phyloP scores from a whole-genome alignment of 371 early-diverging fungal genomes.

The Rhizomucor pusillus region DNA sequence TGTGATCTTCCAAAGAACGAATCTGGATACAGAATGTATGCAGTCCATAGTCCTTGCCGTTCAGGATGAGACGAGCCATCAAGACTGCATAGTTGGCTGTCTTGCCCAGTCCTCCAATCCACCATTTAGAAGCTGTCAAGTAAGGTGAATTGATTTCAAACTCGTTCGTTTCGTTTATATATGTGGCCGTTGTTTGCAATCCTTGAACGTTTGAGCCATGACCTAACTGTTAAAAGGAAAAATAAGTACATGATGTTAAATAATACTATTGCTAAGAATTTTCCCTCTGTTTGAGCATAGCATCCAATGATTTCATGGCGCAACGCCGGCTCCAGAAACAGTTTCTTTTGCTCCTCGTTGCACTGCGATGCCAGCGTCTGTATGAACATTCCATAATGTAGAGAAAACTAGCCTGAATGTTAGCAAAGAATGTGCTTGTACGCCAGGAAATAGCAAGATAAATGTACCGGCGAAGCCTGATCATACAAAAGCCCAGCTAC shows the following conservation, averaged over 20 bases:
- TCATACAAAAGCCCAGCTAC: conserved; percentile 41
- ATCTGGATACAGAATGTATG: conserved; percentile 87
- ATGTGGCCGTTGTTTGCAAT: conserved; percentile 91
- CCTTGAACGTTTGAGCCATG: conserved; percentile 84
- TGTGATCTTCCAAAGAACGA: conserved; percentile 74
- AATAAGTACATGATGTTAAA: not conserved
- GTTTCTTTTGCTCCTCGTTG: conserved; percentile 72
- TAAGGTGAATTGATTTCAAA: conserved; percentile 84
- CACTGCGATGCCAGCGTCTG: conserved; percentile 75
- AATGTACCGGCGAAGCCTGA: conserved; percentile 39
- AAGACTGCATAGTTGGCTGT: conserved; percentile 80
- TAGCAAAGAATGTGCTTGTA: not conserved
- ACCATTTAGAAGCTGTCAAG: conserved; percentile 84
- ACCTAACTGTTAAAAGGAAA: conserved; percentile 33
- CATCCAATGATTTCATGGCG: conserved; percentile 79
- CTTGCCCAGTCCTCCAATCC: conserved; percentile 81
- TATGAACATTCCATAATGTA: conserved; percentile 74
- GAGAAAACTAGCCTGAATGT: conserved; percentile 23
- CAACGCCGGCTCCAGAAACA: conserved; percentile 72
- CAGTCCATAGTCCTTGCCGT: conserved; percentile 77
- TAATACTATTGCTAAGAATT: conserved; percentile 9
- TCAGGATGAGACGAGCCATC: conserved; percentile 80
- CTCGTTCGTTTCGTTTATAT: conserved; percentile 71
- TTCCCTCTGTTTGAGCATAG: conserved; percentile 78
- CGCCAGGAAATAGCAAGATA: not conserved